These are phyloP conservation scores for Aaosphaeria pasadenensis DNA, from an alignment of 2,329 filamentous ascomycete species.

Conservation along the genomic window DNA sequence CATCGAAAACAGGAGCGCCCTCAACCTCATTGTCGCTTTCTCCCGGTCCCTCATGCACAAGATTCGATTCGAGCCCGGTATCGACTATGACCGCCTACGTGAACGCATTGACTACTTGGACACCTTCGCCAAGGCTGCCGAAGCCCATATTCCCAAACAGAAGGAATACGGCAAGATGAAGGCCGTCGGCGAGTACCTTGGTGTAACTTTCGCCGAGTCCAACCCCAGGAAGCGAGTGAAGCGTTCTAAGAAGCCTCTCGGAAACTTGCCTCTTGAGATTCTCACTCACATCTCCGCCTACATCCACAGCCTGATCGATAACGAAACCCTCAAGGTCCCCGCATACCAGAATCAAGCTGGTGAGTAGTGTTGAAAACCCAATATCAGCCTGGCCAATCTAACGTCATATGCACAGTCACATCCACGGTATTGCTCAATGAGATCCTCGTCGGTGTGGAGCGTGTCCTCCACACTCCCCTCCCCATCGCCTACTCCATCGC, in stretches of 20 bases:
- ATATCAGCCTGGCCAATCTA: background rate
- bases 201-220: conserved; percentile 70
- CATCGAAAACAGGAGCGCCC: conserved; percentile 47
- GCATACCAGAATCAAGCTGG: conserved; percentile 59
- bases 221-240: conserved; percentile 80
- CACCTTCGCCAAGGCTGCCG: conserved; percentile 64
- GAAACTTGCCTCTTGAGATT: conserved; percentile 81
- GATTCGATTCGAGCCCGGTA: conserved; percentile 79
- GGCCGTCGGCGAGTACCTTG: conserved; percentile 67
- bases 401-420: conserved; percentile 45
- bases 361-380: conserved; percentile 1
- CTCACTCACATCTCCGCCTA: conserved; percentile 69
- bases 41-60: conserved; percentile 76
- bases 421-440: conserved; percentile 67
- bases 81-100: conserved; percentile 69
- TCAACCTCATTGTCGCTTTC: conserved; percentile 77
- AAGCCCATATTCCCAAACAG: conserved; percentile 38
- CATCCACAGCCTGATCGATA: conserved; percentile 58
- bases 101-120: conserved; percentile 69
- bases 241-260: conserved; percentile 67
- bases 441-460: conserved; percentile 68
- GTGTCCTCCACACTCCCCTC: conserved; percentile 77
- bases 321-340: conserved; percentile 54
- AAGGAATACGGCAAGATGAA: conserved; percentile 49
- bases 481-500: conserved; percentile 81